These are phyloP conservation scores for Aspergillus fructus DNA, from an alignment of 2,329 filamentous ascomycete genomes.

Conservation along the genomic window DNA sequence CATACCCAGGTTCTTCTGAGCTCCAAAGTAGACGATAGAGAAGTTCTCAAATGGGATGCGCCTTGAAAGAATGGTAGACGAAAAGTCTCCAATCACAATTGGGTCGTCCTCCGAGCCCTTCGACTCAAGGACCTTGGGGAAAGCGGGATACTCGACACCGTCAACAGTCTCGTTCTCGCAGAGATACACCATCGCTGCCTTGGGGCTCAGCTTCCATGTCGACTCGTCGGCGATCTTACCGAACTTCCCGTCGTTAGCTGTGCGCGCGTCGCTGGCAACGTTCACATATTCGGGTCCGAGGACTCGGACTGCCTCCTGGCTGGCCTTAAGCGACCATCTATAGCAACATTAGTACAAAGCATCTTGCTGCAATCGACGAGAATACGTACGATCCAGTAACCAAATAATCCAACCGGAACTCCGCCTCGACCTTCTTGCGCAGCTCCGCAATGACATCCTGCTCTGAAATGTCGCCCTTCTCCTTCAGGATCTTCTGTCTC, in stretches of 20 bases:
- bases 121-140: constrained; percentile 63
- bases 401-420: constrained; percentile 83
- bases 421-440: constrained; percentile 62
- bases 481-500: constrained; percentile 52
- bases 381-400: constrained; percentile 67
- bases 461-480: constrained; percentile 50
- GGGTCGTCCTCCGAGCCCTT: constrained; percentile 59
- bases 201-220: constrained; percentile 69
- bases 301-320: constrained; percentile 75
- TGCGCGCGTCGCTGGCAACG: constrained; percentile 66
- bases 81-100: constrained; percentile 89
- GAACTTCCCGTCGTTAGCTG: constrained; percentile 75
- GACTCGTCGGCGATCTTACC: constrained; percentile 76
- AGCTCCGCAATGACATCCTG: constrained; percentile 59
- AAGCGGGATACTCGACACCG: constrained; percentile 80
- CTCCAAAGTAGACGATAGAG: constrained; percentile 75
- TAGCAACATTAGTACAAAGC: constrained; percentile 4
- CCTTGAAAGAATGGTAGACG: constrained; percentile 85
- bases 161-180: constrained; percentile 82
- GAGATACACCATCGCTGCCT: constrained; percentile 74
- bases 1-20: constrained; percentile 86
- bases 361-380: background rate
- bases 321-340: constrained; percentile 81
- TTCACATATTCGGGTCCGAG: constrained; percentile 76
- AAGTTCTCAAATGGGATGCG: constrained; percentile 46